Evolutionary conservation across 2,329 filamentous ascomycete genomes (phyloP).

Genomic region (Aspergillus felis): DNA sequence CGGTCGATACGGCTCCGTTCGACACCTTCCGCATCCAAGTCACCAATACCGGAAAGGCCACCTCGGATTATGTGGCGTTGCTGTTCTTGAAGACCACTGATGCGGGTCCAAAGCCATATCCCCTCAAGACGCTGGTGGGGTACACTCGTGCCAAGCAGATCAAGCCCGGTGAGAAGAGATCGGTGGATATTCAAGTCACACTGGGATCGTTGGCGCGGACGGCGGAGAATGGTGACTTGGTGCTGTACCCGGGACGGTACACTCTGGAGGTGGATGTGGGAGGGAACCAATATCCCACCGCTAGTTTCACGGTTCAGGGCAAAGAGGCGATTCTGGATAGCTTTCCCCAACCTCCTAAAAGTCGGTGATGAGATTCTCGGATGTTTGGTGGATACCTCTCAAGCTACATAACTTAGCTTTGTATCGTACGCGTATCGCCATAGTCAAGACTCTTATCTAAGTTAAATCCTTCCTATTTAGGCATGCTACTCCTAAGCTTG

Average conservation of each 20-base stretch:
- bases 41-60: slow-evolving; percentile 25
- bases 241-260: slow-evolving; percentile 34
- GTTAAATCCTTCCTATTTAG: no score
- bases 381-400: no score
- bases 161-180: slow-evolving; percentile 14
- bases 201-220: slow-evolving; percentile 28
- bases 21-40: slow-evolving; percentile 24
- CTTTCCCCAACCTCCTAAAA: neutral
- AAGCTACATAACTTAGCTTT: no score
- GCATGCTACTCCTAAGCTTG: no score
- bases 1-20: slow-evolving; percentile 13
- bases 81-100: slow-evolving; percentile 27
- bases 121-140: slow-evolving; percentile 31
- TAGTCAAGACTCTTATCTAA: no score
- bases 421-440: no score
- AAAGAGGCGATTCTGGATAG: neutral
- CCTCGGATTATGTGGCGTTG: slow-evolving; percentile 34
- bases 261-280: slow-evolving; percentile 3
- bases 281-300: neutral
- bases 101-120: slow-evolving; percentile 31
- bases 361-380: neutral
- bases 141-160: slow-evolving; percentile 22
- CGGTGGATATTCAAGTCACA: slow-evolving; percentile 24
- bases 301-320: neutral
- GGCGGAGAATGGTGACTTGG: slow-evolving; percentile 27